These are phyloP conservation scores for Cryptococcus deneoformans DNA, from an alignment of 1,284 basidiomycete species.

Conservation along the genomic window DNA sequence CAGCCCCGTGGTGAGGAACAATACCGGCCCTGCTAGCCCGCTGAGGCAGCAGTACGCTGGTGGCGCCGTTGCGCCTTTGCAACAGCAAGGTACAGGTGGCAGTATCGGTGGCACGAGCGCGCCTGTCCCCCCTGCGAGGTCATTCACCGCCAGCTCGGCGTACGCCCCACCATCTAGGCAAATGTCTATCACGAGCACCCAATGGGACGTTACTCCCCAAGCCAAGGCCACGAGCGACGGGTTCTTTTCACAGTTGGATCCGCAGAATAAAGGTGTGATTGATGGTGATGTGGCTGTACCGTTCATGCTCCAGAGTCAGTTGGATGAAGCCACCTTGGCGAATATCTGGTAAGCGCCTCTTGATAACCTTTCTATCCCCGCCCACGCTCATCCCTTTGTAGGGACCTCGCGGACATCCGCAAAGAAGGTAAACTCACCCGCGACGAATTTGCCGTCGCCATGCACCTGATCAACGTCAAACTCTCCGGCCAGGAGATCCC, in stretches of 20 bases:
- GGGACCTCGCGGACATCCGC: constrained; percentile 91
- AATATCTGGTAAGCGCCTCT: constrained; percentile 72
- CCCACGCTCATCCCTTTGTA: constrained; percentile 36
- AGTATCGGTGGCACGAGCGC: neutral
- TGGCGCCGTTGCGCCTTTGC: constrained; percentile 20
- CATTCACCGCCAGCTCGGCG: constrained; percentile 18
- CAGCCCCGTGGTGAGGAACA: constrained; percentile 34
- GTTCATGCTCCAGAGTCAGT: constrained; percentile 90
- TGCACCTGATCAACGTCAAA: constrained; percentile 90
- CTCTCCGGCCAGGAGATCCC: constrained; percentile 83
- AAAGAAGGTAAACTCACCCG: constrained; percentile 83
- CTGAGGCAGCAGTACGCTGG: constrained; percentile 53
- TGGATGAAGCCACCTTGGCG: constrained; percentile 80
- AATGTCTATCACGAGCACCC: neutral
- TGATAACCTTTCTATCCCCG: neutral
- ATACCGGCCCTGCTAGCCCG: constrained; percentile 32
- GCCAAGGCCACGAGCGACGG: constrained; percentile 80
- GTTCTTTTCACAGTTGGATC: constrained; percentile 82
- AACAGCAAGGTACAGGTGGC: constrained; percentile 54
- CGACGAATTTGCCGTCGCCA: constrained; percentile 95
- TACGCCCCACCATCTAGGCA: neutral
- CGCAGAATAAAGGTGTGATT: constrained; percentile 71
- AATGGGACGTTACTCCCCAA: constrained; percentile 80
- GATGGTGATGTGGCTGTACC: constrained; percentile 94
- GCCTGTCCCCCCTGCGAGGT: constrained; percentile 12